A percentile compares a stretch with the other conserved stretches of the same genome.
phyloP scores from a whole-genome alignment of 768 basidiomycete species.

The Kockovaella imperatae region DNA sequence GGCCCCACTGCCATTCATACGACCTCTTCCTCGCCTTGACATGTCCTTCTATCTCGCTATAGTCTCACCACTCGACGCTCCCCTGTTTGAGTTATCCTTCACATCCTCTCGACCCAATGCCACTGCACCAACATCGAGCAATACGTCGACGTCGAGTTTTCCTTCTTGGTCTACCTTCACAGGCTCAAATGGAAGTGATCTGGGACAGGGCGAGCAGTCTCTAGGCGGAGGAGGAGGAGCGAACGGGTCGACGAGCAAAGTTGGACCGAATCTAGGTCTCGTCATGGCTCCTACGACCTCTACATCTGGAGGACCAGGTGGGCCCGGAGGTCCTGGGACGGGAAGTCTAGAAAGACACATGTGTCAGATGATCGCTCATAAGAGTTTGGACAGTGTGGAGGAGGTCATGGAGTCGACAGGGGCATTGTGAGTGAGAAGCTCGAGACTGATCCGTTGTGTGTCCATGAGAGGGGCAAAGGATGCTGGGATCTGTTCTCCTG shows the following conservation, averaged over 20 bases:
- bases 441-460: background rate
- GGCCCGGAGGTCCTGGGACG: conserved; percentile 44
- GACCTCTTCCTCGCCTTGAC: background rate
- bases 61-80: conserved; percentile 48
- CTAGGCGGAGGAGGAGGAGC: background rate
- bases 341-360: conserved; percentile 62
- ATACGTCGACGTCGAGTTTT: conserved; percentile 19
- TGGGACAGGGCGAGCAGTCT: too few species aligned
- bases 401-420: conserved; percentile 57
- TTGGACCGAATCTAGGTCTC: conserved; percentile 9
- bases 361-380: conserved; percentile 98
- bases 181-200: conserved; percentile 15
- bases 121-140: conserved; percentile 17
- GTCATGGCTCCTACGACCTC: conserved; percentile 5
- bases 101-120: conserved; percentile 27
- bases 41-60: conserved; percentile 49
- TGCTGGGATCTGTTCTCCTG: too few species aligned
- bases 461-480: background rate
- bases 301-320: conserved; percentile 45
- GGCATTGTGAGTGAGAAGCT: conserved; percentile 35
- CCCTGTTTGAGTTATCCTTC: conserved; percentile 46
- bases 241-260: background rate
- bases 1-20: background rate
- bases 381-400: conserved; percentile 87
- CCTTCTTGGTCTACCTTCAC: conserved; percentile 45